Evolutionary conservation across 108 stramenopile genomes (phyloP).

Genomic region (Skeletonema menzelii): DNA sequence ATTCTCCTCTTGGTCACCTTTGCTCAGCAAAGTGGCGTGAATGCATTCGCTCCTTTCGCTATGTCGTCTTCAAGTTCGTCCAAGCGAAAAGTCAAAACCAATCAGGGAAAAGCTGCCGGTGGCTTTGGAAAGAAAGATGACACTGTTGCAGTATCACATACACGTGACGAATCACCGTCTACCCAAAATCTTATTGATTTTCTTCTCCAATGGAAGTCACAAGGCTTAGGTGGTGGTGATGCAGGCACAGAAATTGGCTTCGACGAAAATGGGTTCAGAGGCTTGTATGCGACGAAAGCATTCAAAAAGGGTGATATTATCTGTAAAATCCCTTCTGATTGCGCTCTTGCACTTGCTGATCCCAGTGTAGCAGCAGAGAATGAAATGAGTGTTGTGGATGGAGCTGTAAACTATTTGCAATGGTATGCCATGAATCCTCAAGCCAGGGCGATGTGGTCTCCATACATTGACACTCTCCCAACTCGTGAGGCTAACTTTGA

Average conservation of each 20-base stretch:
- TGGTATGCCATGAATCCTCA: conserved; percentile 14
- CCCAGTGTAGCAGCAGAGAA: conserved; percentile 44
- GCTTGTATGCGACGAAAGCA: conserved; percentile 57
- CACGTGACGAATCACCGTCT: conserved; percentile 39
- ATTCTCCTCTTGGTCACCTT: background rate
- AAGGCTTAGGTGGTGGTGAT: conserved; percentile 36
- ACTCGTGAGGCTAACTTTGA: conserved; percentile 38
- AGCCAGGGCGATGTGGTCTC: conserved; percentile 15
- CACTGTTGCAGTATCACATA: conserved; percentile 34
- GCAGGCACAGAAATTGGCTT: conserved; percentile 54
- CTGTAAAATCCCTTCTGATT: conserved; percentile 67
- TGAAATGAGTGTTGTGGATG: conserved; percentile 44
- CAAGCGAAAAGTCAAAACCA: conserved; percentile 19
- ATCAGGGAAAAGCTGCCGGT: conserved; percentile 24
- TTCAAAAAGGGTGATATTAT: conserved; percentile 59
- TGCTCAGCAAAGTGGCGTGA: background rate
- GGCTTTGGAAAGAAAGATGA: conserved; percentile 23
- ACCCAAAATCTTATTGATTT: conserved; percentile 52
- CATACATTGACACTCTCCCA: conserved; percentile 13
- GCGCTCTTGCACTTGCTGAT: conserved; percentile 65
- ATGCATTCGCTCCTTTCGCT: conserved; percentile 5
- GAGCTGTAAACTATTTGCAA: conserved; percentile 31
- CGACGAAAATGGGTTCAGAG: conserved; percentile 42
- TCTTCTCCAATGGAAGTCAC: conserved; percentile 50
- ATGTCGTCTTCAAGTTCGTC: conserved; percentile 25